Base-by-base conservation (phyloP, 306 rosid species). In the Trichosanthes truncata region DNA sequence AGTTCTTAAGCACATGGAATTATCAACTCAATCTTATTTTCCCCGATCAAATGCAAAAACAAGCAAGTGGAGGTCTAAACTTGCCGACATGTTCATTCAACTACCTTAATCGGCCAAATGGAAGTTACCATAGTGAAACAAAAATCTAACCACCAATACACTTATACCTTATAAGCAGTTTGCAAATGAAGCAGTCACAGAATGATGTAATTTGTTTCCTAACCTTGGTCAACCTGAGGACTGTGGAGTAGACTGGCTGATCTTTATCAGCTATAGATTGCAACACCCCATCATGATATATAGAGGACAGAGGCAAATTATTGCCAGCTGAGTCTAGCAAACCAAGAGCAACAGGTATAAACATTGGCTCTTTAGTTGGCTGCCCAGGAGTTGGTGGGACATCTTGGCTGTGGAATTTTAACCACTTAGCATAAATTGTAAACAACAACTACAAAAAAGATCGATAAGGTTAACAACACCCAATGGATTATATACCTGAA, bases 151-250 rank as follows among this genome's bases (percentile, higher is more conserved):
- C 49, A 52, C 31, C 79, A 36, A 45, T 18, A 76, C 15, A 55
- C 14, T 11, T 20, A 31, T 17, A 4, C 41, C 25, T 57, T 14
- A 79, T 40, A 26, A 79, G 29, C 18, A 11, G 26, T 78, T 46
- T 31, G 15, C 4, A 40, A 36, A 73, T 41, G 48, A 80, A 78
- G 31, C 68, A 79, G 71, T 31, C 10, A 43, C 53, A 35, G 46
- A 71, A 7, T 48, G 9, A 41, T 31, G 41, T 69, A 73, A 82
- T 36, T 79, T 78, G 53, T 61, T 74, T 76, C 71, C 85, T 23
- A 15, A 96, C 98, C 97, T 93, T 91, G 23, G 99, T 96, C 78
- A 96, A 82, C 85, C 89, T 88, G 87, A 96, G 99, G 85, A 96
- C 88, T 2, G 96, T 91, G 56, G 88, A 83, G 86, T 63, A 81